Percentiles rank a stretch among this genome's conserved stretches.
phyloP scores from a whole-genome alignment of 352 stramenopile species.

The Globisporangium polare region DNA sequence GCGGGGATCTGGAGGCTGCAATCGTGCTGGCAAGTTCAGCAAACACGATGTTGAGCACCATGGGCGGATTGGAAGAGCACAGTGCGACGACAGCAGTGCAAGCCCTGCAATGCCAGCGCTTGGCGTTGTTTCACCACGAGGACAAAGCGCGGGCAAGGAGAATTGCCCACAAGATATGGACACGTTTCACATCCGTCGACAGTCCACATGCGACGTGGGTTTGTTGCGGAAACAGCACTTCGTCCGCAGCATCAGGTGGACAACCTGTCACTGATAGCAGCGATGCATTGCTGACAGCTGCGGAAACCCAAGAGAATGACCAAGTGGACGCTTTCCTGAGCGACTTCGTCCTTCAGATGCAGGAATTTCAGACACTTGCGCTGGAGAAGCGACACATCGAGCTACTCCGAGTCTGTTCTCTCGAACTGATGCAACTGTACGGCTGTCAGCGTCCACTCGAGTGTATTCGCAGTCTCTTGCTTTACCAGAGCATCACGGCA shows the following conservation, averaged over 20 bases:
- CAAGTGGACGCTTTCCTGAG: conserved; percentile 26
- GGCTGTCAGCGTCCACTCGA: conserved; percentile 45
- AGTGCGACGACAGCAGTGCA: conserved; percentile 23
- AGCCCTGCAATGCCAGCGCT: conserved; percentile 36
- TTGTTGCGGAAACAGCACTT: conserved; percentile 25
- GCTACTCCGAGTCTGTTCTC: conserved; percentile 36
- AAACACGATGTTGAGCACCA: conserved; percentile 13
- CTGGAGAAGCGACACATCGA: conserved; percentile 41
- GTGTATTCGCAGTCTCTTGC: conserved; percentile 49
- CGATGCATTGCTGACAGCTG: conserved; percentile 14
- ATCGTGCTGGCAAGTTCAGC: conserved; percentile 27
- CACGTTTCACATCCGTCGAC: conserved; percentile 32
- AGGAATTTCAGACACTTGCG: conserved; percentile 35
- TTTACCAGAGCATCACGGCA: conserved; percentile 52
- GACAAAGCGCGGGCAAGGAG: conserved; percentile 17
- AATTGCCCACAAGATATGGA: conserved; percentile 39
- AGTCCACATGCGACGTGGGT: conserved; percentile 44
- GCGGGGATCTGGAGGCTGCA: conserved; percentile 24
- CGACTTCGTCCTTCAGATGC: conserved; percentile 19
- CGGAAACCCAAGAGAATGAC: conserved; percentile 11
- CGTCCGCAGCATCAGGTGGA: neutral
- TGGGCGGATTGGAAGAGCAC: conserved; percentile 17
- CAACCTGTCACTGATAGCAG: conserved; percentile 7
- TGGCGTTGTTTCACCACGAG: conserved; percentile 36
- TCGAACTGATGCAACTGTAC: conserved; percentile 55